Percentiles rank a stretch among this genome's conserved stretches.
phyloP scores from a whole-genome alignment of 768 basidiomycete species.

The Lentinula lateritia region DNA sequence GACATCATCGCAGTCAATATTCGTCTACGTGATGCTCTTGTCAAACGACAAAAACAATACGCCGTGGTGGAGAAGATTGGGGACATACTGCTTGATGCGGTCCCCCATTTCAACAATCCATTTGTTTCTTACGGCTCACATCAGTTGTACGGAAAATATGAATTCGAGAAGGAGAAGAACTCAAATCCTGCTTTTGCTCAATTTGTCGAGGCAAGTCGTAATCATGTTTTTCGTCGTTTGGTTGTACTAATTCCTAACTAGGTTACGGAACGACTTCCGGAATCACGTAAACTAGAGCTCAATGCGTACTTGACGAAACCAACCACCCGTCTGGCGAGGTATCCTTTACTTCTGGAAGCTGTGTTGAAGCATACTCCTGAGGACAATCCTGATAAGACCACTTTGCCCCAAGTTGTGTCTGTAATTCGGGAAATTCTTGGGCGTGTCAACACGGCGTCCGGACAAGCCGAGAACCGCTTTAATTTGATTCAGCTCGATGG shows the following conservation, averaged over 20 bases:
- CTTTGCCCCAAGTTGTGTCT: slow-evolving; percentile 70
- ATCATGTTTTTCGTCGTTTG: not conserved
- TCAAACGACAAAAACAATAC: slow-evolving; percentile 91
- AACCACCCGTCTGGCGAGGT: slow-evolving; percentile 94
- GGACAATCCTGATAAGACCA: slow-evolving; percentile 79
- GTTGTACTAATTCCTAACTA: slow-evolving; percentile 21
- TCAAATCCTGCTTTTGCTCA: slow-evolving; percentile 87
- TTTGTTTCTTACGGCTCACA: slow-evolving; percentile 96
- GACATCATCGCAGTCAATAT: slow-evolving; percentile 92
- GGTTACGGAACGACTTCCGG: slow-evolving; percentile 88
- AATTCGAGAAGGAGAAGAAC: slow-evolving; percentile 98
- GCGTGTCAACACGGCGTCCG: slow-evolving; percentile 90
- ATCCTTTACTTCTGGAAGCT: slow-evolving; percentile 88
- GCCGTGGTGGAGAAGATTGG: slow-evolving; percentile 91
- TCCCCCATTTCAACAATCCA: slow-evolving; percentile 76
- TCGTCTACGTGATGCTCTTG: slow-evolving; percentile 86
- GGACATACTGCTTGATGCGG: slow-evolving; percentile 83
- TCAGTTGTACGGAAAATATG: slow-evolving; percentile 96
- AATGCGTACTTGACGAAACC: slow-evolving; percentile 99
- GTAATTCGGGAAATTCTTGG: slow-evolving; percentile 77
- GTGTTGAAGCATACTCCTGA: slow-evolving; percentile 90
- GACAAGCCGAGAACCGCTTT: slow-evolving; percentile 94
- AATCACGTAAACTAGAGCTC: slow-evolving; percentile 93
- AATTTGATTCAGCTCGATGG: slow-evolving; percentile 91
- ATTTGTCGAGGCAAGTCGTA: slow-evolving; percentile 82